A percentile compares a stretch with the other conserved stretches of the same genome.
phyloP scores from a whole-genome alignment of 192 early-diverging fungal genomes.

The Podila clonocystis region DNA sequence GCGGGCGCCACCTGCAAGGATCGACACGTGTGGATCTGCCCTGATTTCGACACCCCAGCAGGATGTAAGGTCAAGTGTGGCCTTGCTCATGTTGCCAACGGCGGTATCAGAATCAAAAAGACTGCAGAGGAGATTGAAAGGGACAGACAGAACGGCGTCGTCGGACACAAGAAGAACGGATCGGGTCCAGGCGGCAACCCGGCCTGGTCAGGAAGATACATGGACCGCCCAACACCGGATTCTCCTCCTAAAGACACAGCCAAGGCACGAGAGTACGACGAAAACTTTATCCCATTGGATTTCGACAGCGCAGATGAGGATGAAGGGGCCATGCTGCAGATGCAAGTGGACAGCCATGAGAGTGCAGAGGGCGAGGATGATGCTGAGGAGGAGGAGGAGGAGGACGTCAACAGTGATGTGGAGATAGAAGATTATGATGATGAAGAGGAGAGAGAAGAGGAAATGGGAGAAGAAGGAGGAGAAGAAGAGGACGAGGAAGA shows the following conservation, averaged over 20 bases:
- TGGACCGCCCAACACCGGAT: neutral
- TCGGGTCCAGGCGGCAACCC: neutral
- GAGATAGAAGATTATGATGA: constrained; percentile 16
- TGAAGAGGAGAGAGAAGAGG: constrained; percentile 6
- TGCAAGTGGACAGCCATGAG: neutral
- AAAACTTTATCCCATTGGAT: constrained; percentile 53
- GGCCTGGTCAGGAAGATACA: neutral
- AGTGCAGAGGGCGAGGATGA: neutral
- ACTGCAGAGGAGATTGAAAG: constrained; percentile 22
- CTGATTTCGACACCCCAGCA: constrained; percentile 70
- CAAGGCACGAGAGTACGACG: constrained; percentile 19
- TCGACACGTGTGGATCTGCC: constrained; percentile 76
- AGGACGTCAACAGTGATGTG: constrained; percentile 4
- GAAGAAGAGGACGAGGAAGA: neutral
- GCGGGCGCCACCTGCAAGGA: constrained; percentile 63
- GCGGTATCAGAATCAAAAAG: constrained; percentile 19
- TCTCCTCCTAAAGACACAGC: neutral
- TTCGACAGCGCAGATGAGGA: neutral
- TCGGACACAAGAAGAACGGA: neutral
- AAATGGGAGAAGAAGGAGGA: constrained; percentile 9
- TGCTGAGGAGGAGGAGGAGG: constrained; percentile 1
- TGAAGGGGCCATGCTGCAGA: neutral
- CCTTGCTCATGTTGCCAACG: constrained; percentile 64
- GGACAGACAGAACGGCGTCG: constrained; percentile 7
- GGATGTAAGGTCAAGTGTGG: constrained; percentile 69